Evolutionary conservation across 257 asterid species (phyloP).

Genomic region (Leonotis leonurus): DNA sequence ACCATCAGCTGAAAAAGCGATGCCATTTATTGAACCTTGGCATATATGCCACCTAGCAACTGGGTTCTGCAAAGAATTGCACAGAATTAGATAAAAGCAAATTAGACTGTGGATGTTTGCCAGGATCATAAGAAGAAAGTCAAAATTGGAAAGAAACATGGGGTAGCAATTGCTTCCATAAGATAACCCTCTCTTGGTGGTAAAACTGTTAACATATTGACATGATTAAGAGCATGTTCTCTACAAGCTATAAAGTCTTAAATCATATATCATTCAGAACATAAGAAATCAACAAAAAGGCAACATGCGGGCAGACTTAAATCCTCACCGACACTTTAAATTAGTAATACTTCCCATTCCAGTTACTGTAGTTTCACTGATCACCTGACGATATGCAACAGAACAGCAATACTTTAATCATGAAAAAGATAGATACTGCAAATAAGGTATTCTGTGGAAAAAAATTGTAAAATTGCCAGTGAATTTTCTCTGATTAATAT

Average conservation of each 20-base stretch:
- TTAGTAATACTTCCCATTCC: constrained; percentile 4
- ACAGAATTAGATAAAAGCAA: constrained; percentile 9
- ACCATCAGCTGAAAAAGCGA: constrained; percentile 75
- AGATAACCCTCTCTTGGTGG: constrained; percentile 1
- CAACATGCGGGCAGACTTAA: not conserved
- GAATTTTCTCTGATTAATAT: not conserved
- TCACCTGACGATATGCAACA: constrained; percentile 14
- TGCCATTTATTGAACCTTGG: constrained; percentile 86
- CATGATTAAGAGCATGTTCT: not conserved
- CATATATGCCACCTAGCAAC: constrained; percentile 97
- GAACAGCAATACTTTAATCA: not conserved
- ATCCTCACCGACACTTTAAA: constrained; percentile 10
- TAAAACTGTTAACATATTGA: not conserved
- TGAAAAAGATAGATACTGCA: not conserved
- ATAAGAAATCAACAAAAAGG: not conserved
- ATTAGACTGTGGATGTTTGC: not conserved
- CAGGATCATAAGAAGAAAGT: not conserved
- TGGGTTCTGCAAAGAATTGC: constrained; percentile 67
- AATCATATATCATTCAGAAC: not conserved
- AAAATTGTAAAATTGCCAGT: not conserved
- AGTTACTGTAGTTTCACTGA: not conserved
- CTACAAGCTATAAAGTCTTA: not conserved
- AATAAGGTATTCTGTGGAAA: not conserved
- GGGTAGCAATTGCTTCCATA: not conserved
- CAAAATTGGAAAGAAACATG: too few species aligned